Base-by-base conservation (phyloP, 2,329 filamentous ascomycete species). In the Stachybotrys elegans region DNA sequence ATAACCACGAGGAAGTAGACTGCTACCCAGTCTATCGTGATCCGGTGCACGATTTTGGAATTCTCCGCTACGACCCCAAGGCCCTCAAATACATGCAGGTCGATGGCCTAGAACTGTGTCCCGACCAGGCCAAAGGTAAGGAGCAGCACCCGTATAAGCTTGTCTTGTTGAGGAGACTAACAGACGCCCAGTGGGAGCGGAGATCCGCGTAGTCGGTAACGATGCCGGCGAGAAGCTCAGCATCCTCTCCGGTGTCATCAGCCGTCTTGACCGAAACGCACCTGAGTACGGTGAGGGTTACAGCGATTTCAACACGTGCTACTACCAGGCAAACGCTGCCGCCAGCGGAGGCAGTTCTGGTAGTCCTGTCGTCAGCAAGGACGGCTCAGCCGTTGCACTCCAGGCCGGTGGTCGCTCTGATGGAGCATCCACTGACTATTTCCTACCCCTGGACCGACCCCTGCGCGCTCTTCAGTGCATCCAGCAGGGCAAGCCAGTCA, bases 281-380 rank as follows among this genome's bases (percentile, higher is more conserved):
- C 93, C 93, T 14, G 93, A 98, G 59, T 97, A 98, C 56, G 92
- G 92, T 44, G 93, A 97, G 51, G 93, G 93, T 22, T 98, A 98
- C 66, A 93, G 91, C 65, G 93, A 98, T 63, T 98, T 98, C 79
- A 98, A 86, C 63, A 84, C 79, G 40, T 84, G 95, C 63, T 98
- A 98, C 73, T 97, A 97, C 57, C 93, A 98, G 70, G 93, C 94
- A 51, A 95, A 94, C 13, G 94, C 93, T 4, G 92, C 93, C 5
- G 94, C 93, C 3, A 97, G 91, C 63, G 93, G 93, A 53, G 93
- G 93, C 53, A 95, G 89, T 70, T 98, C 93, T n/a, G 93, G 93
- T 50, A 95, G 88, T 81, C 93, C 93, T 0, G 93, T 98, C 1
- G 91, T 98, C 49, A 95, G 96, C 66, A 86, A 95, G 48, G 88